Conservation (phyloP, 1,139 yeast species). For the Magnusiomyces sp. region DNA sequence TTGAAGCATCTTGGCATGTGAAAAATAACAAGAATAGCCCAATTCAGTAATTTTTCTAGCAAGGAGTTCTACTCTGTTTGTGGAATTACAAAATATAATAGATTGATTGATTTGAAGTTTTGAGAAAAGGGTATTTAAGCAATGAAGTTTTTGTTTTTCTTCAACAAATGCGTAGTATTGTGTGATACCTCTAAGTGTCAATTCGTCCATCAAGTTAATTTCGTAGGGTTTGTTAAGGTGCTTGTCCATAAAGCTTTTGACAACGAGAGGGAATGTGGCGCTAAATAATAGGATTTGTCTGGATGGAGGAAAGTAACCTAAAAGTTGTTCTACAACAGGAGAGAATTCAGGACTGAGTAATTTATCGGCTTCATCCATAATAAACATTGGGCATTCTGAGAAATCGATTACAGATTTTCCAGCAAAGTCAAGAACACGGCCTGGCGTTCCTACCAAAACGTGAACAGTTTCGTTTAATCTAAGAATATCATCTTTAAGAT, state of each 20-base stretch:
- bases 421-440: constrained; percentile 92
- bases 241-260: constrained; percentile 84
- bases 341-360: constrained; percentile 89
- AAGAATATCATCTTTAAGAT: constrained; percentile 84
- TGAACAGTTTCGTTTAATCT: constrained; percentile 91
- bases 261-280: constrained; percentile 94
- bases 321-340: constrained; percentile 77
- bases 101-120: constrained; percentile 94
- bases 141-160: constrained; percentile 90
- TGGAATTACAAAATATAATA: constrained; percentile 92
- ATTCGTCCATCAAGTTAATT: constrained; percentile 94
- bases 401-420: constrained; percentile 81
- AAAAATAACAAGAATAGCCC: constrained; percentile 93
- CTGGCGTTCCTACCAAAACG: constrained; percentile 89
- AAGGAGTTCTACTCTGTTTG: constrained; percentile 88
- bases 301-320: constrained; percentile 66
- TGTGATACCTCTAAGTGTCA: constrained; percentile 90
- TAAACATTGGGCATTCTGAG: constrained; percentile 77
- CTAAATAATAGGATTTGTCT: constrained; percentile 86
- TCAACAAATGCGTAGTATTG: constrained; percentile 97
- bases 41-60: constrained; percentile 95
- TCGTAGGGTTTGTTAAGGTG: constrained; percentile 90
- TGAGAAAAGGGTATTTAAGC: constrained; percentile 88
- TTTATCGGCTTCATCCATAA: constrained; percentile 99
- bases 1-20: constrained; percentile 98